phyloP scores from a whole-genome alignment of 257 asterid species.

The Solanum chilense region DNA sequence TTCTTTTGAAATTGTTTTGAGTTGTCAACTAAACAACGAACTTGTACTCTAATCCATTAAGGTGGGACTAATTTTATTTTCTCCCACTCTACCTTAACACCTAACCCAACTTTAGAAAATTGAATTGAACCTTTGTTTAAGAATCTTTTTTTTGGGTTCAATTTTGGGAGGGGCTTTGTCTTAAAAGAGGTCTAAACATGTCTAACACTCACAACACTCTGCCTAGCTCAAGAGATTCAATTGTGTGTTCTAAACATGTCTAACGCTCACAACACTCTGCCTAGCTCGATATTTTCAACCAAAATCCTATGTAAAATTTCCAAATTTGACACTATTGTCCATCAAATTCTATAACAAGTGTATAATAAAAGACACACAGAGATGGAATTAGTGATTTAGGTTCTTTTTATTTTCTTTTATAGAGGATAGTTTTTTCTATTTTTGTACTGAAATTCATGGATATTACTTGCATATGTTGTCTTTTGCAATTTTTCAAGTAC shows the following conservation, averaged over 20 bases:
- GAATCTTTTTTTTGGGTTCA: neutral
- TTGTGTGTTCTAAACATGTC: neutral
- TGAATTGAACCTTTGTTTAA: neutral
- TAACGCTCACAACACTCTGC: neutral
- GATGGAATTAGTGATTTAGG: neutral
- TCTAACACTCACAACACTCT: neutral
- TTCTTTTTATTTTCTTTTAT: neutral
- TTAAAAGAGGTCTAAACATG: neutral
- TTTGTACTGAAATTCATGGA: too few species aligned
- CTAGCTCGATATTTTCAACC: neutral
- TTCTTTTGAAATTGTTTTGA: neutral
- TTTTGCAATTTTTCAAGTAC: neutral
- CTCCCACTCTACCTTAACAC: neutral
- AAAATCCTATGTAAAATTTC: neutral
- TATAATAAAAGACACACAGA: neutral
- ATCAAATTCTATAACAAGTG: neutral
- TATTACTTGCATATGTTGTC: too few species aligned
- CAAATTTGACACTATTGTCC: neutral
- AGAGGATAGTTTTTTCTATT: neutral
- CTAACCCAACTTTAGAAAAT: neutral
- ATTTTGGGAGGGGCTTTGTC: neutral
- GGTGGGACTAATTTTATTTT: neutral
- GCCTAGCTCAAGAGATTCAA: neutral
- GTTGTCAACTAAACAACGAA: constrained; percentile 30
- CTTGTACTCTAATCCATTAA: constrained; percentile 48